phyloP scores from a whole-genome alignment of 495 filamentous ascomycete species.

The Filosporella fistucella region DNA sequence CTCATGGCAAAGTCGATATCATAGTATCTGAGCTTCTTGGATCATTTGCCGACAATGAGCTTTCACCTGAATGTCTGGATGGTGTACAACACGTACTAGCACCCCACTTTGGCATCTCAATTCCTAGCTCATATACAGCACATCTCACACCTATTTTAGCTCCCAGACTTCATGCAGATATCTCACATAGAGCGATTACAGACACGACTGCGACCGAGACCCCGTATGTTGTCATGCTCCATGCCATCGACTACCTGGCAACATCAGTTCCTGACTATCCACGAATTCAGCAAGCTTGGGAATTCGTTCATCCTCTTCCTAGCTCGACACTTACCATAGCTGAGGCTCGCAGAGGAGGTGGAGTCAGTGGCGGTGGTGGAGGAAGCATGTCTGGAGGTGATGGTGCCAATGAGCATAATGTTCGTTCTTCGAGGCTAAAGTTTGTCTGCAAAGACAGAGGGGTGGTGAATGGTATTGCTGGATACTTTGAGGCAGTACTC shows the following conservation, averaged over 20 bases:
- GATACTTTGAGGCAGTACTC: constrained; percentile 93
- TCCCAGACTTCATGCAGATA: constrained; percentile 78
- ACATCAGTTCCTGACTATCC: constrained; percentile 46
- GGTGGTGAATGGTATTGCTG: constrained; percentile 84
- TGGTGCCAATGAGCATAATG: constrained; percentile 83
- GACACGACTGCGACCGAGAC: constrained; percentile 73
- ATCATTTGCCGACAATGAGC: constrained; percentile 88
- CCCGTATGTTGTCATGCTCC: constrained; percentile 90
- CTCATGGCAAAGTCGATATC: constrained; percentile 76
- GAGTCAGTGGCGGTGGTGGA: constrained; percentile 41
- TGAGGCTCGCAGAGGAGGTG: constrained; percentile 53
- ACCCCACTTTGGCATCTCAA: constrained; percentile 74
- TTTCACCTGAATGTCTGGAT: constrained; percentile 86
- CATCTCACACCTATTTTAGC: constrained; percentile 88
- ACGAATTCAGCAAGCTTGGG: constrained; percentile 64
- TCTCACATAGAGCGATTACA: constrained; percentile 50
- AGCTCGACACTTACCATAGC: constrained; percentile 36
- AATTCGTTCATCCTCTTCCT: constrained; percentile 59
- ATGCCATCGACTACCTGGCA: constrained; percentile 80
- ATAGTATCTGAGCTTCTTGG: constrained; percentile 90
- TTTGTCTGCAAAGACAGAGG: constrained; percentile 72
- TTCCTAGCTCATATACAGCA: constrained; percentile 87
- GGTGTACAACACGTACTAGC: constrained; percentile 83
- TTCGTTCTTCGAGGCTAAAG: constrained; percentile 64
- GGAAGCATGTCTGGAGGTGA: constrained; percentile 56